Conservation (phyloP, 768 basidiomycete species). For the Trametes coccinea region DNA sequence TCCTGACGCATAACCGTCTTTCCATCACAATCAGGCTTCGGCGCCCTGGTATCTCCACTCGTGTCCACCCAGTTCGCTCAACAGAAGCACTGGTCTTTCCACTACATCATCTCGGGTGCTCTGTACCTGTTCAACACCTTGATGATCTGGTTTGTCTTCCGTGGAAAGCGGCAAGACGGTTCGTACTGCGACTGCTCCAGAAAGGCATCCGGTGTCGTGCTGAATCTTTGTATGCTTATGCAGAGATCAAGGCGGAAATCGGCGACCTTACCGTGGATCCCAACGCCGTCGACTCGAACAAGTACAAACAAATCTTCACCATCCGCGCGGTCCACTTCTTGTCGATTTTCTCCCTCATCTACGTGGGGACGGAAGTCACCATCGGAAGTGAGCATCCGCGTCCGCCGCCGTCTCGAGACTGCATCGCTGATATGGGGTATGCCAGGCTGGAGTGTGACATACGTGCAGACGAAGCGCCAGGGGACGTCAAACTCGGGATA, state of each 20-base stretch:
- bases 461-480: slow-evolving; percentile 38
- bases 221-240: too few species aligned
- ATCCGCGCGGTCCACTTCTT: slow-evolving; percentile 39
- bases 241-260: slow-evolving; percentile 34
- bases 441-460: slow-evolving; percentile 48
- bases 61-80: slow-evolving; percentile 81
- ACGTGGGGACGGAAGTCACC: slow-evolving; percentile 46
- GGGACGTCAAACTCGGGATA: slow-evolving; percentile 42
- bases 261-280: slow-evolving; percentile 21
- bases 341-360: slow-evolving; percentile 42
- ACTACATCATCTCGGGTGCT: slow-evolving; percentile 71
- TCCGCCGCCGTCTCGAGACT: slow-evolving; percentile 26
- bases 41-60: slow-evolving; percentile 70
- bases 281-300: slow-evolving; percentile 25
- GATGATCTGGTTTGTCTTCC: slow-evolving; percentile 59
- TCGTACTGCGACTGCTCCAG: slow-evolving; percentile 33
- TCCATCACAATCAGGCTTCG: slow-evolving; percentile 47
- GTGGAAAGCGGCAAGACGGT: slow-evolving; percentile 72
- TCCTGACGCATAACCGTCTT: background rate
- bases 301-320: slow-evolving; percentile 38
- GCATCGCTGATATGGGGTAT: background rate
- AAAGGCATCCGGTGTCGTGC: too few species aligned
- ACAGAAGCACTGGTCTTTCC: slow-evolving; percentile 68
- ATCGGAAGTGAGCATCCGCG: slow-evolving; percentile 29
- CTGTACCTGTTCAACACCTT: slow-evolving; percentile 58